phyloP scores from a whole-genome alignment of 2,329 filamentous ascomycete species.

The Neofusicoccum sp. region DNA sequence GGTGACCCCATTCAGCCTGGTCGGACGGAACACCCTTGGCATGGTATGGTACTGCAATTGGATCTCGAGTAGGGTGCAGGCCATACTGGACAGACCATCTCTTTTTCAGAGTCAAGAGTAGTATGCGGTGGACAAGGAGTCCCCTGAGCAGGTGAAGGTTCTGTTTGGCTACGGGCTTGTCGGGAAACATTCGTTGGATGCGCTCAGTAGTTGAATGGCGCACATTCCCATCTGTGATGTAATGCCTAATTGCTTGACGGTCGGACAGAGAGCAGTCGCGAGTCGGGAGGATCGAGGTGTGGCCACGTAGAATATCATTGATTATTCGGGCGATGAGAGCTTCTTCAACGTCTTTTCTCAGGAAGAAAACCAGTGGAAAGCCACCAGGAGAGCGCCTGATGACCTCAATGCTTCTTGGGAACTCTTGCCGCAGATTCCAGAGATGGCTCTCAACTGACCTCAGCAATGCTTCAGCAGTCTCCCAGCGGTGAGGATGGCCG shows the following conservation, averaged over 20 bases:
- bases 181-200: slow-evolving; percentile 35
- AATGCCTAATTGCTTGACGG: slow-evolving; percentile 32
- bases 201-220: slow-evolving; percentile 22
- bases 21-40: slow-evolving; percentile 49
- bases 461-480: slow-evolving; percentile 40
- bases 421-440: slow-evolving; percentile 39
- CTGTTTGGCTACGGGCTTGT: slow-evolving; percentile 46
- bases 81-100: slow-evolving; percentile 68
- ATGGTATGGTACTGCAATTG: slow-evolving; percentile 66
- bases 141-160: slow-evolving; percentile 63
- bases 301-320: slow-evolving; percentile 35
- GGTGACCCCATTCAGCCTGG: slow-evolving; percentile 69
- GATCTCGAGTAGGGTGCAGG: slow-evolving; percentile 50
- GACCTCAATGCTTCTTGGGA: slow-evolving; percentile 55
- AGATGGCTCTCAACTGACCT: slow-evolving; percentile 32
- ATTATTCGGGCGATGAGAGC: slow-evolving; percentile 34
- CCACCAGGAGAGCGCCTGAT: slow-evolving; percentile 36
- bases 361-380: slow-evolving; percentile 62
- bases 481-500: slow-evolving; percentile 45
- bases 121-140: slow-evolving; percentile 61
- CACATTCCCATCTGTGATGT: slow-evolving; percentile 36
- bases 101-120: slow-evolving; percentile 63
- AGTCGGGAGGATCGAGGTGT: slow-evolving; percentile 31
- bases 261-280: slow-evolving; percentile 30
- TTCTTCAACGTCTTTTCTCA: slow-evolving; percentile 45